A percentile compares a stretch with the other conserved stretches of the same genome.
phyloP scores from a whole-genome alignment of 345 rosid genomes.

The Eucalyptus urophylla region DNA sequence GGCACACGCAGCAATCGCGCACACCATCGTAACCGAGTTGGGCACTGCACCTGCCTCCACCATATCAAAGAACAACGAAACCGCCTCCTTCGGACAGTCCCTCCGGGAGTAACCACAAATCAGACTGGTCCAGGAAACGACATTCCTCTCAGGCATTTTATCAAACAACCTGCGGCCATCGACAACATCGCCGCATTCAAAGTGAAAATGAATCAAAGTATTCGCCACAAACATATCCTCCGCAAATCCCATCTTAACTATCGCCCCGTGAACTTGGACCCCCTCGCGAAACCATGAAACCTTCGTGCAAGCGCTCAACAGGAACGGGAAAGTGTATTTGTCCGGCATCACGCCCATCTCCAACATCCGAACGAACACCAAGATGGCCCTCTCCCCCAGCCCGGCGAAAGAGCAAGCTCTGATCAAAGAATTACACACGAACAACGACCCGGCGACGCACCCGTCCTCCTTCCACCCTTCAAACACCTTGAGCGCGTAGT shows the following conservation, averaged over 20 bases:
- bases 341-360: conserved; percentile 31
- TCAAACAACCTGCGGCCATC: conserved; percentile 43
- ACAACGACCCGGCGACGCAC: conserved; percentile 18
- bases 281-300: conserved; percentile 17
- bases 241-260: conserved; percentile 28
- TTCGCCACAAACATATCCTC: conserved; percentile 36
- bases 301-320: conserved; percentile 47
- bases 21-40: conserved; percentile 48
- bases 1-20: conserved; percentile 49
- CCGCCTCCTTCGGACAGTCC: conserved; percentile 30
- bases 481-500: conserved; percentile 30
- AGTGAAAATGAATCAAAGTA: conserved; percentile 47
- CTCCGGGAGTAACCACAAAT: conserved; percentile 47
- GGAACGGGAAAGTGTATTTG: conserved; percentile 47
- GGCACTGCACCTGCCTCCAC: conserved; percentile 25
- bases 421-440: conserved; percentile 43
- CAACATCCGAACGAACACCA: conserved; percentile 23
- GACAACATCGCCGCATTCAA: conserved; percentile 34
- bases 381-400: conserved; percentile 23
- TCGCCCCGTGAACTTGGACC: conserved; percentile 44
- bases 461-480: conserved; percentile 13
- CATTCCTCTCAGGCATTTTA: conserved; percentile 45
- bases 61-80: conserved; percentile 48
- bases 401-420: conserved; percentile 39
- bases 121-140: conserved; percentile 68